Evolutionary conservation across 2,329 filamentous ascomycete species (phyloP), one percentile per base, ranked within the genome.

Genomic region (Pseudohalonectria lignicola): DNA sequence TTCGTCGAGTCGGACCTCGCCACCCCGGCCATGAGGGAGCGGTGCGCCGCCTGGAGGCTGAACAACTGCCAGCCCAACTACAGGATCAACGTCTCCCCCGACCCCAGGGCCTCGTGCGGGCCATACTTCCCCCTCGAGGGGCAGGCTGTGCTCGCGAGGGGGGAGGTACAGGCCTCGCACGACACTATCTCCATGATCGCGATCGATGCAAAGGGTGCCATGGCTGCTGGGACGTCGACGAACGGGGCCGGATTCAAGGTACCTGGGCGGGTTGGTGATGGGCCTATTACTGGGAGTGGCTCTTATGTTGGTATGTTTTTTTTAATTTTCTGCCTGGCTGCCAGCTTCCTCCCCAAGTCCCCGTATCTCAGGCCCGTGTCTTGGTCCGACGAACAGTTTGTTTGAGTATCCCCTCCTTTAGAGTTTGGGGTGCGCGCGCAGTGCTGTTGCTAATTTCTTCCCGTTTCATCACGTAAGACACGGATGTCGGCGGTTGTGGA

Each of bases 201-300:
- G 1, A 56, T 75, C 23, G 54, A 64, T 35, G 35, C 49, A 3
- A 45, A 53, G 1, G 67, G 69, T 10, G 43, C 49, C 29, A 71
- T 74, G 63, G 71, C 71, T 0, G 66, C 70, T 2, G 70, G 66
- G 1, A 74, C 71, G 0, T 72, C 68, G 11, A 74, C 71, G 3
- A 75, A 75, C 43, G 71, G 71, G 36, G 68, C 67, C 7, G 54
- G 61, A 1, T 66, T 68, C 56, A 74, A 74, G 48, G 53, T 75
- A 0, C 70, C 70, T 2, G 71, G 71, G 0, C 63, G 71, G 15
- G 70, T 74, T 1, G 71, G 71, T 13, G 71, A 75, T 38, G 71
- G 68, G 0, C 70, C 71, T 4, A 73, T 74, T 37, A 57, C 62
- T 0, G 71, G 71, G 1, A 70, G 66, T 38, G 71, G 70, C 2